Evolutionary conservation across 345 rosid genomes (phyloP), one percentile per base, ranked within the genome.

Genomic region (Erodium maritimum): DNA sequence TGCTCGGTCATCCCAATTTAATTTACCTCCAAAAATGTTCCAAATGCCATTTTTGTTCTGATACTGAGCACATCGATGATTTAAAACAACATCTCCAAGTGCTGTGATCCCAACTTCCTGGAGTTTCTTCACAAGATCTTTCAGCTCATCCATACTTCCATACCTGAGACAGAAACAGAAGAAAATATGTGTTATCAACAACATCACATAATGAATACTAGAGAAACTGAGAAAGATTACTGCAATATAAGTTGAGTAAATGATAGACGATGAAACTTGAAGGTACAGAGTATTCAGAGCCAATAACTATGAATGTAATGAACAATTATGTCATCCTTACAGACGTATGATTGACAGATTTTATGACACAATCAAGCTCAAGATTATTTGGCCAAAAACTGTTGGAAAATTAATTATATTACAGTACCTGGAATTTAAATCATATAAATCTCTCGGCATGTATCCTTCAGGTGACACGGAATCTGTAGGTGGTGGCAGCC

Each of bases 381-480:
- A 54, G 18, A 42, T 20, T 59, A 21, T 53, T 45, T 33, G 50
- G 22, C 22, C 10, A 0, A 21, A 24, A 52, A 51, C 18, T 8
- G 14, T 14, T 8, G 7, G 19, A 17, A 29, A 19, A 58, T 18
- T 4, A 3, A 50, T 51, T 18, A 19, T 16, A 19, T 55, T 55
- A 24, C 17, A 57, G 29, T 74, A 88, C 98, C 96, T 88, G 70
- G 95, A 91, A 75, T 84, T 84, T 75, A 91, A 75, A 71, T 88
- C 86, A 59, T 84, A 91, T 64, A 88, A 76, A 68, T 91, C 98
- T 73, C 59, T 86, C 21, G 98, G 98, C 98, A 91, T 88, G 80
- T 91, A 91, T 20, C 98, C 98, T 88, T 91, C 96, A 70, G 93
- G 95, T 65, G 98, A 88, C 72, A 88, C 95, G 19, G 98, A 91